phyloP scores from a whole-genome alignment of 257 asterid species.

The Salvia rosmarinus region DNA sequence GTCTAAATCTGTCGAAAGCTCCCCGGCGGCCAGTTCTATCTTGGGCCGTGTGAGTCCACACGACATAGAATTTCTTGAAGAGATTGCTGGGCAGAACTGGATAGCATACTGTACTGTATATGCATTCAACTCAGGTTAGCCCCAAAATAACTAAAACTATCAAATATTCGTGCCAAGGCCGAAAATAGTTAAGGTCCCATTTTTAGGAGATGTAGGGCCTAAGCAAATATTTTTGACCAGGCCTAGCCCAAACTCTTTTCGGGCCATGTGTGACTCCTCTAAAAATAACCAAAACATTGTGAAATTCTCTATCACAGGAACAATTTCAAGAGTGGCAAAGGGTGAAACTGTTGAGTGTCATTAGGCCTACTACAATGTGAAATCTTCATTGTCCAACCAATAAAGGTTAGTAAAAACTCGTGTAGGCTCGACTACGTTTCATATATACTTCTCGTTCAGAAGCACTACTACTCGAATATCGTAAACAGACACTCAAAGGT shows the following conservation, averaged over 20 bases:
- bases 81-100: constrained; percentile 55
- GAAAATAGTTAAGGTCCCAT: too few relatives aligned
- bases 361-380: constrained; percentile 51
- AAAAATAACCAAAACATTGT: too few relatives aligned
- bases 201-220: too few relatives aligned
- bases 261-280: too few relatives aligned
- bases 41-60: constrained; percentile 48
- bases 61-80: constrained; percentile 58
- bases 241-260: too few relatives aligned
- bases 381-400: constrained; percentile 57
- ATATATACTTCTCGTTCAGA: too few relatives aligned
- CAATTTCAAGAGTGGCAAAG: constrained; percentile 48
- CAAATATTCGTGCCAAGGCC: too few relatives aligned
- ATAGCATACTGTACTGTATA: constrained; percentile 49
- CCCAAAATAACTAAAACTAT: background rate
- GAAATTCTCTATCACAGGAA: constrained; percentile 32
- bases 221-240: too few relatives aligned
- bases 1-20: constrained; percentile 32
- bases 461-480: background rate
- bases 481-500: constrained; percentile 29
- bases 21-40: constrained; percentile 1
- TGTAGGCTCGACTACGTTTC: too few relatives aligned
- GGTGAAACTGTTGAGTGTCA: constrained; percentile 41
- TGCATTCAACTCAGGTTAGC: constrained; percentile 52
- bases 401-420: too few relatives aligned